phyloP scores from a whole-genome alignment of 805 yeast genomes.

The Pichia phayaonensis region DNA sequence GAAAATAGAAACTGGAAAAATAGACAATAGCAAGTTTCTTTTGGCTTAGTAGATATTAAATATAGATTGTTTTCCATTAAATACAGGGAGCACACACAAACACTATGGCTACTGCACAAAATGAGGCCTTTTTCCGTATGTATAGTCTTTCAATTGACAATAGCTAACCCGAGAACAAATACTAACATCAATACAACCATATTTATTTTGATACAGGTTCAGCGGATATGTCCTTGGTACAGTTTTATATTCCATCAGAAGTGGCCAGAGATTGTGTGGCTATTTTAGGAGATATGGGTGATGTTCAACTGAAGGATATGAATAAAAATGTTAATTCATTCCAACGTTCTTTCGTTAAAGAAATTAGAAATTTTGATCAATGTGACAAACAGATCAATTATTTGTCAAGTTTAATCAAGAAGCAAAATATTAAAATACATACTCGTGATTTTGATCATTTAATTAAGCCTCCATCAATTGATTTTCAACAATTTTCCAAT shows the following conservation, averaged over 20 bases:
- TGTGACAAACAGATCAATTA: conserved; percentile 77
- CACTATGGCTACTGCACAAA: background rate
- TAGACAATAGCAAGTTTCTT: background rate
- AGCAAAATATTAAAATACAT: conserved; percentile 34
- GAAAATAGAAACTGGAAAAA: background rate
- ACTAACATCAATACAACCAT: background rate
- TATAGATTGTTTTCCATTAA: background rate
- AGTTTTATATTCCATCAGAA: conserved; percentile 86
- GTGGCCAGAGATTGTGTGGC: conserved; percentile 81
- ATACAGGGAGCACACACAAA: too few species aligned
- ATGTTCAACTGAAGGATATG: conserved; percentile 83
- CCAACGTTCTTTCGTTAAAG: conserved; percentile 87
- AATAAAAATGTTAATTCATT: conserved; percentile 74
- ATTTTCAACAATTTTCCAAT: conserved; percentile 5
- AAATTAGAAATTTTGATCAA: conserved; percentile 75
- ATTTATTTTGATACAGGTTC: conserved; percentile 42
- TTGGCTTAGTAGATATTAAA: background rate
- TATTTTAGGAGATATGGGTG: conserved; percentile 77
- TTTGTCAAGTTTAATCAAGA: conserved; percentile 41
- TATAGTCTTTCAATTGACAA: background rate
- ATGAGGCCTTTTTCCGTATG: conserved; percentile 22
- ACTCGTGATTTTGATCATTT: conserved; percentile 22
- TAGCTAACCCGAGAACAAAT: background rate
- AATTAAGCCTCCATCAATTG: conserved; percentile 14
- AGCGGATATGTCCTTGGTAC: conserved; percentile 94